phyloP scores from a whole-genome alignment of 805 yeast genomes.

The Candida montana region DNA sequence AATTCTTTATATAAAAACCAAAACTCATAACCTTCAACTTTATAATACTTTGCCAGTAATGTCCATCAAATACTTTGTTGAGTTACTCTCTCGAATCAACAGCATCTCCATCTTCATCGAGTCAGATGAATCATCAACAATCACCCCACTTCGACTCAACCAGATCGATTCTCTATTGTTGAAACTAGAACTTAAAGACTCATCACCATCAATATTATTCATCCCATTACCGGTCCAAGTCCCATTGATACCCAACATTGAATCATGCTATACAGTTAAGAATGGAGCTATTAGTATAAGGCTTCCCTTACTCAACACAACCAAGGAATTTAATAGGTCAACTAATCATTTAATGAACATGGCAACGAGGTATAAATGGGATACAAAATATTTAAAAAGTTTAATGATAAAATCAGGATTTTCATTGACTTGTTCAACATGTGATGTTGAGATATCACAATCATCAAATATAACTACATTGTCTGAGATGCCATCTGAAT shows the following conservation, averaged over 20 bases:
- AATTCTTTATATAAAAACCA: too few relatives aligned
- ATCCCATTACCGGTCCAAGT: slow-evolving; percentile 8
- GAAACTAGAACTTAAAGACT: not conserved
- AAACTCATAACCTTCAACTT: too few relatives aligned
- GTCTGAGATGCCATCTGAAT: slow-evolving; percentile 79
- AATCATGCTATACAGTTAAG: not conserved
- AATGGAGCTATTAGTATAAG: slow-evolving; percentile 8
- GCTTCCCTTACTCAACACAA: slow-evolving; percentile 9
- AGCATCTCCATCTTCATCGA: slow-evolving; percentile 13
- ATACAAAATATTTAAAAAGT: slow-evolving; percentile 33
- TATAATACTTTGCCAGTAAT: too few relatives aligned
- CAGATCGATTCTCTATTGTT: slow-evolving; percentile 5
- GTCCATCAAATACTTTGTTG: slow-evolving; percentile 9
- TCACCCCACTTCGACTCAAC: not conserved
- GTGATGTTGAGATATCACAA: slow-evolving; percentile 27
- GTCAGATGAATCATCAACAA: not conserved
- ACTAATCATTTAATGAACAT: slow-evolving; percentile 21
- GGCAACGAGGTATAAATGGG: slow-evolving; percentile 33
- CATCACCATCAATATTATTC: not conserved
- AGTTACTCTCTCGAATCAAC: slow-evolving; percentile 14
- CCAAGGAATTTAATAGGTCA: slow-evolving; percentile 9
- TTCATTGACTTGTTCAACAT: slow-evolving; percentile 28
- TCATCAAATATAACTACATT: slow-evolving; percentile 30
- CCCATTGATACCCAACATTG: slow-evolving; percentile 1
- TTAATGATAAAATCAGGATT: slow-evolving; percentile 22